Base-by-base conservation (phyloP, 2,329 filamentous ascomycete species). In the Diaporthe sp. region DNA sequence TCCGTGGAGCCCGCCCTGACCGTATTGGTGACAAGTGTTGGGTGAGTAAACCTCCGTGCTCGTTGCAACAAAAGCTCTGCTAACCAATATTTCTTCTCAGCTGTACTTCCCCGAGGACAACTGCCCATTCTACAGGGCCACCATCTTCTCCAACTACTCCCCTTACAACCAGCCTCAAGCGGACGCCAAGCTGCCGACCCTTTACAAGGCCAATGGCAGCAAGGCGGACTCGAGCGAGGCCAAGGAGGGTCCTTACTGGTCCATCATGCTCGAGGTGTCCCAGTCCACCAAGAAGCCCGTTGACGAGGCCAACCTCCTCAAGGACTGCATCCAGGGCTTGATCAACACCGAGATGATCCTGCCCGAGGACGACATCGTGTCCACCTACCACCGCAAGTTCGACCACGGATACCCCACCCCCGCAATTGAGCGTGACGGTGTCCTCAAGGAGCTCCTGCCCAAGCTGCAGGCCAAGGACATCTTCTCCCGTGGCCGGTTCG, bases 71-170 rank as follows among this genome's bases (percentile, higher is more conserved):
- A 53, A 55, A 70, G 71, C 80, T 83, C 15, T 59, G 50, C 72
- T 74, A 50, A 79, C 83, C 70, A 3, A 12, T 17, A 25, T 22
- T 0, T 19, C 73, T 0, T 19, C 73, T 6, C 22, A 93, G 92
- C 89, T 99, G 78, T 99, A 99, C 91, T 99, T 98, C 92, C 97
- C 97, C 77, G 97, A 99, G 86, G 94, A 98, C 85, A 93, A 99
- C 90, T 98, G 95, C 89, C 95, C 95, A 83, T 99, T 99, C 90
- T 99, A 99, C 90, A 94, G 97, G 80, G 97, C 97, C 82, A 99
- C 97, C 82, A 98, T 99, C 88, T 99, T 99, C 92, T 98, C 96
- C 86, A 99, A 99, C 91, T 99, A 99, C 91, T 98, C 97, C 30
- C 97, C 96, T 70, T 92, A 97, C 91, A 99, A 99, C 90, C 97